Percentiles rank a stretch among this genome's conserved stretches.
phyloP scores from a whole-genome alignment of 306 rosid genomes.

The Oemleria cerasiformis region DNA sequence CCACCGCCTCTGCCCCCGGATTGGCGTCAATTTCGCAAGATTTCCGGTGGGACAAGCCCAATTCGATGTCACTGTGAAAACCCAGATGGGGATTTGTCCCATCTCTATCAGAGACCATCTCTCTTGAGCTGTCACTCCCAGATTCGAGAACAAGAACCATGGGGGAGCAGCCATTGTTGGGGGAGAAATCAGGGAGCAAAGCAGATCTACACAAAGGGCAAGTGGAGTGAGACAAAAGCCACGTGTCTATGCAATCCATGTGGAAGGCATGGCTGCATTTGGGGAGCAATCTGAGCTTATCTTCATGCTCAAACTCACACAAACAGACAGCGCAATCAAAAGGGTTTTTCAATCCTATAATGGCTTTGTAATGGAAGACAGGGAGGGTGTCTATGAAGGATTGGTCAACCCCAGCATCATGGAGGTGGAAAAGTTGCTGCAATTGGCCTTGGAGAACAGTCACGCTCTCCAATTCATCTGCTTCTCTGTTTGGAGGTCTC shows the following conservation, averaged over 20 bases:
- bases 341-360: conserved; percentile 76
- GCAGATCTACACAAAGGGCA: conserved; percentile 87
- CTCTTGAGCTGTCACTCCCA: conserved; percentile 78
- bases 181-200: conserved; percentile 63
- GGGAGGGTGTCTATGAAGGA: conserved; percentile 87
- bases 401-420: conserved; percentile 95
- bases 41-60: conserved; percentile 36
- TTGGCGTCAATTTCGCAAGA: conserved; percentile 38
- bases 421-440: conserved; percentile 92
- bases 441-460: conserved; percentile 89
- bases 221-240: conserved; percentile 95
- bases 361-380: conserved; percentile 74
- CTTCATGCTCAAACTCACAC: conserved; percentile 84
- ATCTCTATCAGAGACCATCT: conserved; percentile 54
- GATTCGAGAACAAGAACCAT: conserved; percentile 87
- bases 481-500: conserved; percentile 57
- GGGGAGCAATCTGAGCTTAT: conserved; percentile 81
- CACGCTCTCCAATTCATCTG: conserved; percentile 60
- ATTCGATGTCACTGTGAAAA: conserved; percentile 33
- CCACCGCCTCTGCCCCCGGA: conserved; percentile 2
- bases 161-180: conserved; percentile 44
- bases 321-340: conserved; percentile 95
- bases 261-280: conserved; percentile 97
- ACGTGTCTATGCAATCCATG: conserved; percentile 85
- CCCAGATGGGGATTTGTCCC: conserved; percentile 42